These are phyloP conservation scores for Penicillium freii DNA, from an alignment of 2,329 filamentous ascomycete genomes.

Conservation along the genomic window DNA sequence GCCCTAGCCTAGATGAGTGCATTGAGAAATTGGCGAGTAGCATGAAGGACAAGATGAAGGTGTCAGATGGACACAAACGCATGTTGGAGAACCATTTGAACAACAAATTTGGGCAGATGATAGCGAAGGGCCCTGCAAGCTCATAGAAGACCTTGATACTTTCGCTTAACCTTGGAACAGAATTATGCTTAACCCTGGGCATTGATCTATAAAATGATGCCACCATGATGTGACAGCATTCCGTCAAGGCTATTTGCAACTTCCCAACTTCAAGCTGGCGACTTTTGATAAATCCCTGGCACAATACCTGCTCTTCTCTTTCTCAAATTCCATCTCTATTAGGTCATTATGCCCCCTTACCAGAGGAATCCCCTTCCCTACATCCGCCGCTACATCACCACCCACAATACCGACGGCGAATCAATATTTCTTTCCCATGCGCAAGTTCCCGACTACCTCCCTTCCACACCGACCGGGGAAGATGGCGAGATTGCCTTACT, in stretches of 20 bases:
- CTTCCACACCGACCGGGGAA: conserved; percentile 27
- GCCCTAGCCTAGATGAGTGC: conserved; percentile 52
- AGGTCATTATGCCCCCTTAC: conserved; percentile 16
- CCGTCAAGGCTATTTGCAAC: background rate
- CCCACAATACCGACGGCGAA: conserved; percentile 38
- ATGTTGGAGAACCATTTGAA: conserved; percentile 31
- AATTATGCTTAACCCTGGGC: background rate
- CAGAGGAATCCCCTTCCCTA: conserved; percentile 29
- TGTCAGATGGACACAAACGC: conserved; percentile 42
- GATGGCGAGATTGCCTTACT: conserved; percentile 33
- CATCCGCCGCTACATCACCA: conserved; percentile 41
- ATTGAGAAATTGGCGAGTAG: conserved; percentile 51
- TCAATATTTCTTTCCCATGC: conserved; percentile 37
- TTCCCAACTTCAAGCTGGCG: background rate
- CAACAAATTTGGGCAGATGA: conserved; percentile 21
- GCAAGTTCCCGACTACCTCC: conserved; percentile 35
- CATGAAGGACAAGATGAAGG: conserved; percentile 47
- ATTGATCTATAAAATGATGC: conserved; percentile 5
- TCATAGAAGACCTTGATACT: background rate
- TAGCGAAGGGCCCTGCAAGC: background rate
- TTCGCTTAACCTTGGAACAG: background rate
- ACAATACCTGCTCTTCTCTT: background rate
- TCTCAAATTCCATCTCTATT: background rate
- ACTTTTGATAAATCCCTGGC: background rate
- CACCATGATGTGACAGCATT: conserved; percentile 12